Conservation (phyloP, 163 green algal species). For the Chlorella variabilis region DNA sequence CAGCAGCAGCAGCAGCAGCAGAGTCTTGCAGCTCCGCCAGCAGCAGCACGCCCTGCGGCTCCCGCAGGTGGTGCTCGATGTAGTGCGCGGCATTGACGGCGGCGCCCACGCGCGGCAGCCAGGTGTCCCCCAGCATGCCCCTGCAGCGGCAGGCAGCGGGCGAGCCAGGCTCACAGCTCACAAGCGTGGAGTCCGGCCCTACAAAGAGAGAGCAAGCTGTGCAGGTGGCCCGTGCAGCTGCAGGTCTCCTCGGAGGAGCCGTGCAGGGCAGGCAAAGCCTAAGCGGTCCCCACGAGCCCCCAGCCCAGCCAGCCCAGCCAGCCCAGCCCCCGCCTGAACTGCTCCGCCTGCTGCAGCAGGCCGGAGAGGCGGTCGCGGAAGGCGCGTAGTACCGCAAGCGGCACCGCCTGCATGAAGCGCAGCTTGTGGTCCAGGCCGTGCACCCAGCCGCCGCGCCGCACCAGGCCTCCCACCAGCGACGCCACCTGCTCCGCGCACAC, state of each 20-base stretch:
- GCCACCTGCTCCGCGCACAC: constrained; percentile 44
- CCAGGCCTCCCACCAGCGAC: constrained; percentile 13
- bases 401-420: constrained; percentile 26
- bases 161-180: no score
- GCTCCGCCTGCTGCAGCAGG: constrained; percentile 40
- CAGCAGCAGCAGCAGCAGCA: neutral
- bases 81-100: constrained; percentile 56
- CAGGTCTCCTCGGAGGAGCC: no score
- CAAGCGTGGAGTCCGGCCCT: no score
- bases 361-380: constrained; percentile 27
- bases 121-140: constrained; percentile 46
- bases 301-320: neutral
- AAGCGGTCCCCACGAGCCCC: no score
- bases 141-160: neutral
- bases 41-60: constrained; percentile 41
- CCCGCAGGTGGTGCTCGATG: constrained; percentile 57
- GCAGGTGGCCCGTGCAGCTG: no score
- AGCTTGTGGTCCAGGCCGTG: neutral
- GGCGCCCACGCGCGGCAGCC: constrained; percentile 42
- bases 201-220: no score
- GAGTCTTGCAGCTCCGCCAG: constrained; percentile 35
- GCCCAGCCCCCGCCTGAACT: constrained; percentile 30
- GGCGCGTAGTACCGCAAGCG: constrained; percentile 10
- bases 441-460: constrained; percentile 36
- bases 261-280: no score